Evolutionary conservation across 345 rosid species (phyloP), one percentile per base, ranked within the genome.

Genomic region (Bretschneidera sinensis): DNA sequence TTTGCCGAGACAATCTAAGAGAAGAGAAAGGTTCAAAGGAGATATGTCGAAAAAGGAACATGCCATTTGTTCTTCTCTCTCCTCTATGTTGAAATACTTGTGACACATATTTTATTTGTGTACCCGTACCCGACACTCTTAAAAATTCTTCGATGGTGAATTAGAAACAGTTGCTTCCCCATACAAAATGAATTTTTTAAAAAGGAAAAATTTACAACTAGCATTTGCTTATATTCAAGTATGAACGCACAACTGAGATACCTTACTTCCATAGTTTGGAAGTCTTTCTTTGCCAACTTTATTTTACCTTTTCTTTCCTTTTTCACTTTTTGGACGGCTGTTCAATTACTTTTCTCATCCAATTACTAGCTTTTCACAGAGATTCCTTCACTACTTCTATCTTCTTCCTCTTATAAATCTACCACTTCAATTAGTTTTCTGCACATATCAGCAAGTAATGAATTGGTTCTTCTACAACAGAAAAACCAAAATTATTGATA

Each of bases 271-370:
- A 11, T 9, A 39, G 45, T 39, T 39, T 11, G 1, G 15, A 5
- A 39, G 45, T 39, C 16, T 39, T 39, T 39, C 45, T 39, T 39
- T 28, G 8, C 3, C 8, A 8, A 8, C 33, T n/a, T n/a, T n/a
- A n/a, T n/a, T 11, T 39, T 20, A 53, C 51, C 43, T 31, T 24
- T n/a, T n/a, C n/a, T 59, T 22, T 1, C 24, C 45, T 18, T 70
- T 61, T 62, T 21, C 45, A 39, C 85, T 76, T 83, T 78, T 66
- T 71, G 85, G 81, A 59, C 79, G 82, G 82, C 74, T 67, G 35
- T 54, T 31, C 22, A 6, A 35, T 17, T 24, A 70, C 66, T 34
- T 67, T 66, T 57, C 21, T 68, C 70, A 18, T 63, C 62, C 57
- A 51, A 54, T 61, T 6, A 15, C 54, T 5, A 57, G 49, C 70